These are phyloP conservation scores for Phycomyces nitens DNA, from an alignment of 192 early-diverging fungal genomes.

Conservation along the genomic window DNA sequence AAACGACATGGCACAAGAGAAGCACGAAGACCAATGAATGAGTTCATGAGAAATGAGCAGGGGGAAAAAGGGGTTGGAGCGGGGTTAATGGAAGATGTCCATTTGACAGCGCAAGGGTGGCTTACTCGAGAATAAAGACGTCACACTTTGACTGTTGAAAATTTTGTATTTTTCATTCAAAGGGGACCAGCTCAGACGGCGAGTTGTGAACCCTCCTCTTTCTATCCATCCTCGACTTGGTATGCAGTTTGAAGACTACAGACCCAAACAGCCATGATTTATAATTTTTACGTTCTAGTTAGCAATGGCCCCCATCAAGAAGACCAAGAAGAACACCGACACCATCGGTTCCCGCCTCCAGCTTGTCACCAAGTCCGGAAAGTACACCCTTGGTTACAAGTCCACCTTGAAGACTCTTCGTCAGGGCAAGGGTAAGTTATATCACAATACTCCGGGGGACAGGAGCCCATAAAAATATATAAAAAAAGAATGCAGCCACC, in stretches of 20 bases:
- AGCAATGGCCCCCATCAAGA: constrained; percentile 61
- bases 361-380: constrained; percentile 99
- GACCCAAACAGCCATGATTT: too few species aligned
- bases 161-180: constrained; percentile 2
- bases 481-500: constrained; percentile 4
- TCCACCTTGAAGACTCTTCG: constrained; percentile 97
- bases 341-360: constrained; percentile 97
- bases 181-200: not conserved
- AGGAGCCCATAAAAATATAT: constrained; percentile 33
- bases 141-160: not conserved
- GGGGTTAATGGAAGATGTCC: not conserved
- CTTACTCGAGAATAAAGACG: not conserved
- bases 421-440: constrained; percentile 81
- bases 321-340: constrained; percentile 86
- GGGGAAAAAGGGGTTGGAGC: not conserved
- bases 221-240: not conserved
- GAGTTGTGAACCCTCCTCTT: not conserved
- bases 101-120: too few species aligned
- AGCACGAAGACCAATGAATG: not conserved
- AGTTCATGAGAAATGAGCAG: not conserved
- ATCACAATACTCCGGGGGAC: constrained; percentile 29
- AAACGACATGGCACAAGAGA: not conserved
- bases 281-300: constrained; percentile 5
- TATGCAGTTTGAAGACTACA: not conserved
- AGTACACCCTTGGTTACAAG: constrained; percentile 98